These are phyloP conservation scores for Magnusiomyces ingens DNA, from an alignment of 1,139 yeast genomes.

Conservation along the genomic window DNA sequence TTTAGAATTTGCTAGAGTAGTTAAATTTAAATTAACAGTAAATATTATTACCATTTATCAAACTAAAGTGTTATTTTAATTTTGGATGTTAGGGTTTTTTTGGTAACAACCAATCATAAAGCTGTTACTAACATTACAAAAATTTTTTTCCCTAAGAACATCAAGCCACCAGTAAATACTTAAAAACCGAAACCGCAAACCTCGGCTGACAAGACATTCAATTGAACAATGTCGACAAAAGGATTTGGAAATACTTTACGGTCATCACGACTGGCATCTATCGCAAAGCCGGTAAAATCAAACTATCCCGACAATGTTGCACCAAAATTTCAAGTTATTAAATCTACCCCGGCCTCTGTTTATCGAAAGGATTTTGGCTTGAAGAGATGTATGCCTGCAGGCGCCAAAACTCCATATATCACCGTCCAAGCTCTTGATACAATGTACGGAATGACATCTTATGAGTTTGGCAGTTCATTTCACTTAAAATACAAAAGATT, in stretches of 20 bases:
- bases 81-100: too few relatives aligned
- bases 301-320: constrained; percentile 20
- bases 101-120: too few relatives aligned
- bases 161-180: too few relatives aligned
- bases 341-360: constrained; percentile 49
- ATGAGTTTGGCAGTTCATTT: constrained; percentile 43
- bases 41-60: too few relatives aligned
- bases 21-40: too few relatives aligned
- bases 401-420: constrained; percentile 42
- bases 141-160: too few relatives aligned
- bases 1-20: not conserved
- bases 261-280: constrained; percentile 27
- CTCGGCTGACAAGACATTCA: too few relatives aligned
- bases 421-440: constrained; percentile 48
- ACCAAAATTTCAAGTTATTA: constrained; percentile 54
- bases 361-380: constrained; percentile 60
- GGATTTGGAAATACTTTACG: constrained; percentile 23
- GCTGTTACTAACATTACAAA: too few relatives aligned
- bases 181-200: too few relatives aligned
- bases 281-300: constrained; percentile 20
- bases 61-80: too few relatives aligned
- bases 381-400: constrained; percentile 50
- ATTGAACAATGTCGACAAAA: not conserved
- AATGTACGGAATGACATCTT: constrained; percentile 46
- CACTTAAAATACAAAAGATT: constrained; percentile 46